phyloP scores from a whole-genome alignment of 768 basidiomycete genomes.

The Boletus insuetus region DNA sequence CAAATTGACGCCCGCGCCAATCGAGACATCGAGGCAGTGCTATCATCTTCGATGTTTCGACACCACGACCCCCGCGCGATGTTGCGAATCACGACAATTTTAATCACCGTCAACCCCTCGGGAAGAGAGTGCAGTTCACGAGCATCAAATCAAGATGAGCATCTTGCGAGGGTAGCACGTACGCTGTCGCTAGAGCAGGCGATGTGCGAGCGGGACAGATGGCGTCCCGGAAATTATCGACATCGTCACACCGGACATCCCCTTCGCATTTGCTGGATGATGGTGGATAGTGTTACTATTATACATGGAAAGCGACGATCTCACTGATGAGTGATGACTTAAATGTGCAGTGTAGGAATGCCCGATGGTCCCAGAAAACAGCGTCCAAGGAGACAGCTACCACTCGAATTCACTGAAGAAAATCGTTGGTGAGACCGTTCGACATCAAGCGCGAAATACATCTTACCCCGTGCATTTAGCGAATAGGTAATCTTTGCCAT shows the following conservation, averaged over 20 bases:
- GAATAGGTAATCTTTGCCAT: constrained; percentile 97
- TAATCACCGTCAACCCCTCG: constrained; percentile 8
- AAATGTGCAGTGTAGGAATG: constrained; percentile 24
- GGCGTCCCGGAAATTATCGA: background rate
- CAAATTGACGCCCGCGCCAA: background rate
- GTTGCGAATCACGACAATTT: background rate
- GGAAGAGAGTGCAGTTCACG: background rate
- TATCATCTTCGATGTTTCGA: constrained; percentile 1
- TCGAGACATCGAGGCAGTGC: background rate
- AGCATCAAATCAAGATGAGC: background rate
- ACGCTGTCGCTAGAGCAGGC: background rate
- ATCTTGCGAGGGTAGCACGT: background rate
- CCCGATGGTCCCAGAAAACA: constrained; percentile 14
- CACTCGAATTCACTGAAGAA: constrained; percentile 43
- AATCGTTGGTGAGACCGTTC: background rate
- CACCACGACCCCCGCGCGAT: background rate
- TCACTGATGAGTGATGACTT: constrained; percentile 20
- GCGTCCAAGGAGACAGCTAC: constrained; percentile 25
- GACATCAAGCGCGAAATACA: background rate
- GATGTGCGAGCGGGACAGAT: background rate
- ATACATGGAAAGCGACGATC: constrained; percentile 21
- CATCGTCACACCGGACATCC: background rate
- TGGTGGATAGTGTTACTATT: constrained; percentile 16
- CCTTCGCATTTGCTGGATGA: constrained; percentile 5
- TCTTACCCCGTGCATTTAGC: constrained; percentile 93